Evolutionary conservation across 2,329 filamentous ascomycete genomes (phyloP), one percentile per base, ranked within the genome.

Genomic region (Talaromyces sp.): DNA sequence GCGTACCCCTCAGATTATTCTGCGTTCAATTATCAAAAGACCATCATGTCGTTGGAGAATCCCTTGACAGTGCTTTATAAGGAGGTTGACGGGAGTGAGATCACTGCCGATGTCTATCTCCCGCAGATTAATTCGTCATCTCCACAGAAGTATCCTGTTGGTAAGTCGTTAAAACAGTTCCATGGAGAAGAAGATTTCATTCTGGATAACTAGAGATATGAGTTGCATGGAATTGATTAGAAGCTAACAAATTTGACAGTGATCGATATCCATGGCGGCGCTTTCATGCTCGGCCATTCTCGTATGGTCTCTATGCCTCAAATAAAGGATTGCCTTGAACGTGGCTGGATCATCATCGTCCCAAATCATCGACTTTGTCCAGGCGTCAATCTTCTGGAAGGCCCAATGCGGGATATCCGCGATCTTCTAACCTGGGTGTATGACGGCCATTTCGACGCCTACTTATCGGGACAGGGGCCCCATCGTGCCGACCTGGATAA

Each of bases 371-470:
- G 66, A 4, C 56, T 68, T 8, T 82, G 79, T 51, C 80, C 80
- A 0, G 77, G 82, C 39, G 67, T 74, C 2, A 75, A 65, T 17
- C 58, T 83, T 3, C 43, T 70, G 3, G 72, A 79, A 1, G 81
- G 80, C 0, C 71, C 80, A 0, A 74, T 82, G 62, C 56, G 58
- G 2, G 81, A 82, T 56, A 68, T 74, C 0, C 62, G 69, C 13
- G 75, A 80, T 54, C 76, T 78, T 1, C 63, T 77, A 1, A 8
- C 47, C 0, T 82, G 78, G 77, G 68, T 69, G 0, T 66, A 75
- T 33, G 56, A 65, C 7, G 71, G 73, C 1, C 52, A 64, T 0
- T 56, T 51, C 0, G 65, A 81, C 2, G 70, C 67, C 0, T 24
- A 57, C 1, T 19, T 77, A 2, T 27, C 27, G 30, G 19, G 33